Evolutionary conservation across 2,329 filamentous ascomycete genomes (phyloP).

Genomic region (Venturia oleaginea): DNA sequence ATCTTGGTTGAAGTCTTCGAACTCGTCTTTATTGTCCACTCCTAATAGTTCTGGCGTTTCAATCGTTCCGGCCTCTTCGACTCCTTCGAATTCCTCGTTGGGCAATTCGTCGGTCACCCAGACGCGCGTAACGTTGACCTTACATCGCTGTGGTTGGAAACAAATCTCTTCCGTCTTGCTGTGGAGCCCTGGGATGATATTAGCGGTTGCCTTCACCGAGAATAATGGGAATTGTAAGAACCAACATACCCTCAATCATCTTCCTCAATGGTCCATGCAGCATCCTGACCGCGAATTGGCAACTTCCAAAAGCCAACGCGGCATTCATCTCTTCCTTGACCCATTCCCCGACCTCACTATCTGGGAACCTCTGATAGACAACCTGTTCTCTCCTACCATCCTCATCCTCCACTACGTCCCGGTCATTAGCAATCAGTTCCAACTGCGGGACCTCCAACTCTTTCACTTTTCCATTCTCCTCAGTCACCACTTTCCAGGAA

Average conservation of each 20-base stretch:
- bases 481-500: background rate
- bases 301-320: background rate
- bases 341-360: background rate
- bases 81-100: background rate
- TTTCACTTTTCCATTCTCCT: background rate
- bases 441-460: background rate
- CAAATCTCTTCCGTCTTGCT: background rate
- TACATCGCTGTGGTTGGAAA: background rate
- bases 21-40: background rate
- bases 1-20: background rate
- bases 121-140: background rate
- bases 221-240: too few relatives aligned
- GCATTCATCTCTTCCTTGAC: background rate
- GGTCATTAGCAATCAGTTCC: background rate
- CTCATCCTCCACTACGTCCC: background rate
- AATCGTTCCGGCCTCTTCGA: background rate
- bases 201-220: background rate
- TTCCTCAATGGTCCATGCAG: background rate
- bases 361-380: slow-evolving; percentile 1
- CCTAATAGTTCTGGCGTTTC: background rate
- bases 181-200: background rate
- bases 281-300: background rate
- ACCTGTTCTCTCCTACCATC: slow-evolving; percentile 4
- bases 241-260: background rate
- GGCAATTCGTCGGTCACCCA: background rate